Percentiles rank a stretch among this genome's conserved stretches.
These are phyloP conservation scores for Cryptococcus floricola DNA, from an alignment of 1,284 basidiomycete species.

Conservation along the genomic window DNA sequence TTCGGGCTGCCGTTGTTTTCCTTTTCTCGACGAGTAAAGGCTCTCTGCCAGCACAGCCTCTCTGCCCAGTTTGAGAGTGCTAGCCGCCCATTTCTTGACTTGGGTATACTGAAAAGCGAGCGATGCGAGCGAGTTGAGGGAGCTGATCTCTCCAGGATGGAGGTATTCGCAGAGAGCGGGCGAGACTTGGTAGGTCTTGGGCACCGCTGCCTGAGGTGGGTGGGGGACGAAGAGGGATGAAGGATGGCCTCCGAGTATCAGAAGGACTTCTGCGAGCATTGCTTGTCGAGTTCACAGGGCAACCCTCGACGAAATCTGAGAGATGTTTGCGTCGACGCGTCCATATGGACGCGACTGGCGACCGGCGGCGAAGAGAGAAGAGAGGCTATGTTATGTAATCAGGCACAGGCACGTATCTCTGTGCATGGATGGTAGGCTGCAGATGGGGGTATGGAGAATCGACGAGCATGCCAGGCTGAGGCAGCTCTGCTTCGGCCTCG, in stretches of 20 bases:
- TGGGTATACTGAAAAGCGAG: constrained; percentile 68
- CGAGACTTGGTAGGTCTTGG: constrained; percentile 52
- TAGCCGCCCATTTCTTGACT: constrained; percentile 54
- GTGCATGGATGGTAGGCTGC: no score
- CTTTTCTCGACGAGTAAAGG: constrained; percentile 8
- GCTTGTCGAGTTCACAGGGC: not conserved
- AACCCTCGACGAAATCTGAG: not conserved
- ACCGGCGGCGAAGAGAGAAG: no score
- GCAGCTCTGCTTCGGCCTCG: no score
- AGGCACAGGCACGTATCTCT: no score
- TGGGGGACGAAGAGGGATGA: constrained; percentile 68
- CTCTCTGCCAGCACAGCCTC: constrained; percentile 20
- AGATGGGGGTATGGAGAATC: no score
- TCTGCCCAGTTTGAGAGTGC: constrained; percentile 46
- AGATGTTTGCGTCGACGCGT: not conserved
- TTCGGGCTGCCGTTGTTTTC: constrained; percentile 11
- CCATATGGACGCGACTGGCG: not conserved
- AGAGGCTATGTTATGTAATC: no score
- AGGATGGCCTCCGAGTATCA: constrained; percentile 74
- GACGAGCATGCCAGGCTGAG: no score
- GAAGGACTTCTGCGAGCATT: constrained; percentile 80
- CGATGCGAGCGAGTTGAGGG: constrained; percentile 65
- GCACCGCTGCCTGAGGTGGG: constrained; percentile 50
- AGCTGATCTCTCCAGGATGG: constrained; percentile 79
- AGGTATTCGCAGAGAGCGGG: constrained; percentile 66